A percentile compares a stretch with the other conserved stretches of the same genome.
Evolutionary conservation across 176 grass and related monocot genomes (phyloP).

Genomic region (Ananas comosus): DNA sequence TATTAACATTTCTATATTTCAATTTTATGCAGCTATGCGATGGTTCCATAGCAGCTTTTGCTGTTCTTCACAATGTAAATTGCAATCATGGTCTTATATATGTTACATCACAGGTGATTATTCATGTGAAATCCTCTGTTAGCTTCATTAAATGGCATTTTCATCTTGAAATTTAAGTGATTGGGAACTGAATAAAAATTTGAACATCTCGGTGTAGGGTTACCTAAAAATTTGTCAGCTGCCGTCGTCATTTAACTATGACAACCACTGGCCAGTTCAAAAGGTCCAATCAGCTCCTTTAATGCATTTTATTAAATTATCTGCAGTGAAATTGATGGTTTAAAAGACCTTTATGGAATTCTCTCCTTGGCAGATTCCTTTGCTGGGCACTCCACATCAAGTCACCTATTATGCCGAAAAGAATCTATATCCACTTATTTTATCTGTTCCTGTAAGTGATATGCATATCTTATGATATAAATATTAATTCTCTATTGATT

Average conservation of each 20-base stretch:
- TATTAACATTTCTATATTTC: background rate
- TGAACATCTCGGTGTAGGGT: constrained; percentile 37
- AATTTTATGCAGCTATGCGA: constrained; percentile 67
- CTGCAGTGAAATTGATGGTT: background rate
- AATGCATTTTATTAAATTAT: background rate
- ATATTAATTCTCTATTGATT: background rate
- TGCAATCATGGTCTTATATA: constrained; percentile 86
- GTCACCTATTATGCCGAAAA: constrained; percentile 84
- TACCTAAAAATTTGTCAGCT: constrained; percentile 96
- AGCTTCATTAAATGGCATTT: background rate
- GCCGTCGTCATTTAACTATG: constrained; percentile 68
- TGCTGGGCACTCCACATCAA: constrained; percentile 85
- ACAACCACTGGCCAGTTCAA: constrained; percentile 85
- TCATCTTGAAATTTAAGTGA: constrained; percentile 12
- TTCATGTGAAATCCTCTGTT: constrained; percentile 15
- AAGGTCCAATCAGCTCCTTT: constrained; percentile 41
- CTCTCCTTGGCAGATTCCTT: constrained; percentile 47
- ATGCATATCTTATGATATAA: background rate
- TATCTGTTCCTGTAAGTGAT: constrained; percentile 86
- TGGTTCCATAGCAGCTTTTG: constrained; percentile 81
- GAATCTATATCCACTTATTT: constrained; percentile 76
- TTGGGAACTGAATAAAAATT: constrained; percentile 18
- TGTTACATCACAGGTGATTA: constrained; percentile 78
- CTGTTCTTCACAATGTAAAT: constrained; percentile 92
- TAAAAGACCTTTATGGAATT: background rate